Conservation (phyloP, 305 asterid species). For the Solanum hybrid region DNA sequence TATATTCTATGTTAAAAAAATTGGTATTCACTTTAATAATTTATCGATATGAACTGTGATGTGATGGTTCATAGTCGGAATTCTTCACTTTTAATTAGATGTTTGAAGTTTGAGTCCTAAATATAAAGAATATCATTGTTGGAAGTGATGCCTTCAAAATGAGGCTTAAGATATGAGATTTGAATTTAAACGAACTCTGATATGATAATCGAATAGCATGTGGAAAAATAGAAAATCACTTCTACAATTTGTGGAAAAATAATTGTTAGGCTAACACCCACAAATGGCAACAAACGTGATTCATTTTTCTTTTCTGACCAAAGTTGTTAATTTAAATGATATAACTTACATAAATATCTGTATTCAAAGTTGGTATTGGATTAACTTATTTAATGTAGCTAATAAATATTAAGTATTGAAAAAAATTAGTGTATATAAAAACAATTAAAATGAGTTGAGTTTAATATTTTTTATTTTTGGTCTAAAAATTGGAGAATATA, state of each 20-base stretch:
- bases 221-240: background rate
- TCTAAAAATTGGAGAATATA: background rate
- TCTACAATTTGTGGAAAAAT: background rate
- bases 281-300: background rate
- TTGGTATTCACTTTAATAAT: background rate
- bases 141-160: background rate
- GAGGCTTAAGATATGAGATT: background rate
- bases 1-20: background rate
- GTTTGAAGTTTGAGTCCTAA: accelerated
- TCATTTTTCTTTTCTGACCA: background rate
- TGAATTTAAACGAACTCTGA: background rate
- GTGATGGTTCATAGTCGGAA: accelerated
- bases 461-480: background rate
- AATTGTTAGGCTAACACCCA: background rate
- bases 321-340: background rate
- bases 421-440: background rate
- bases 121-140: background rate
- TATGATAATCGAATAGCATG: accelerated
- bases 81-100: background rate
- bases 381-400: background rate
- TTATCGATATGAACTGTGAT: background rate
- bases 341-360: too few relatives aligned
- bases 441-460: background rate
- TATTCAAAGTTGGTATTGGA: background rate
- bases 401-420: too few relatives aligned